phyloP scores from a whole-genome alignment of 768 basidiomycete species.

The Pleurotus tuber-regium region DNA sequence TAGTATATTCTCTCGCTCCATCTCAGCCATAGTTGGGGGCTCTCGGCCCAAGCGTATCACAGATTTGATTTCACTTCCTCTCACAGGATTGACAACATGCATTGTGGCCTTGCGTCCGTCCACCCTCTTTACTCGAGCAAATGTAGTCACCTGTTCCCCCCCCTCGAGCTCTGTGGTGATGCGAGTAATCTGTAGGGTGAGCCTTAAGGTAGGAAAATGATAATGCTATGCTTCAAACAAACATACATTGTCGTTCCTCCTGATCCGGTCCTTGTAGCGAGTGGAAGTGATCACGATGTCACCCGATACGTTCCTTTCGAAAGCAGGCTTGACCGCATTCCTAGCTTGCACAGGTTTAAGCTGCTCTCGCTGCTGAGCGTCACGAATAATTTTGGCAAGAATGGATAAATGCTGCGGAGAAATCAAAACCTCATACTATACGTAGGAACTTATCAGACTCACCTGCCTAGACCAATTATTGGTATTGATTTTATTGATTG shows the following conservation, averaged over 20 bases:
- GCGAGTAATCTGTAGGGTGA: slow-evolving; percentile 19
- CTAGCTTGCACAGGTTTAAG: slow-evolving; percentile 43
- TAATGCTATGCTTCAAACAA: not conserved
- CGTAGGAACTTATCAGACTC: slow-evolving; percentile 12
- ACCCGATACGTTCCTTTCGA: slow-evolving; percentile 23
- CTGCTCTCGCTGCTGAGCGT: slow-evolving; percentile 31
- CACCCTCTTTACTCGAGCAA: slow-evolving; percentile 26
- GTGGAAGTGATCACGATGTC: slow-evolving; percentile 30
- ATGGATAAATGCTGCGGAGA: slow-evolving; percentile 34
- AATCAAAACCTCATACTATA: too few relatives aligned
- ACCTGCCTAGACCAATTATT: slow-evolving; percentile 24
- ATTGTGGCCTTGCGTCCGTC: slow-evolving; percentile 38
- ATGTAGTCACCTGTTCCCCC: slow-evolving; percentile 11
- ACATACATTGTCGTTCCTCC: slow-evolving; percentile 18
- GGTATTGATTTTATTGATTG: slow-evolving; percentile 26
- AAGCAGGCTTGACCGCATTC: slow-evolving; percentile 41
- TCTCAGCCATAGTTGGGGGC: slow-evolving; percentile 46
- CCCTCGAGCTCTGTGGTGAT: slow-evolving; percentile 15
- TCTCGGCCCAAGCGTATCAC: slow-evolving; percentile 49
- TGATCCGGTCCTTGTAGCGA: slow-evolving; percentile 44
- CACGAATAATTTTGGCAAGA: slow-evolving; percentile 36
- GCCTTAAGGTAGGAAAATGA: not conserved
- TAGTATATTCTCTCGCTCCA: slow-evolving; percentile 21
- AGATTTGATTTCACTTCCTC: slow-evolving; percentile 24
- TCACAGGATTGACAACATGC: slow-evolving; percentile 20